Conservation (phyloP, 768 basidiomycete species). For the Amanita phalloides region DNA sequence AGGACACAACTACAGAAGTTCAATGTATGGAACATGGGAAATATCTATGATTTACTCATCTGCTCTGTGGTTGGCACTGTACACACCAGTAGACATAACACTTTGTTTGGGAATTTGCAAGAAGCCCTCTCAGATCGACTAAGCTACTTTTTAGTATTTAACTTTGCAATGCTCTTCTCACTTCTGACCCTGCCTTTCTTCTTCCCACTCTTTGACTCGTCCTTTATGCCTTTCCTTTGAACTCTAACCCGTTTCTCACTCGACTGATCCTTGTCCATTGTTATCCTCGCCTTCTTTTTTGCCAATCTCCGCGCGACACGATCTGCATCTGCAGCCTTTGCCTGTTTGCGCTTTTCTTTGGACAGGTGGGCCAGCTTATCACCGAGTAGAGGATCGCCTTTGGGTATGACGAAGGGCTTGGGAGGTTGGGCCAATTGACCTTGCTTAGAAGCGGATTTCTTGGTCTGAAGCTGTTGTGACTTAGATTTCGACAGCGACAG, state of each 20-base stretch:
- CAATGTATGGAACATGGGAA: slow-evolving; percentile 4
- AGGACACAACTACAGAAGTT: background rate
- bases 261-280: slow-evolving; percentile 17
- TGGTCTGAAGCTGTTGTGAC: slow-evolving; percentile 1
- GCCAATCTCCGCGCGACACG: slow-evolving; percentile 77
- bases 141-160: slow-evolving; percentile 46
- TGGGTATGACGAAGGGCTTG: slow-evolving; percentile 35
- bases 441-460: slow-evolving; percentile 10
- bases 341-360: slow-evolving; percentile 79
- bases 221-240: slow-evolving; percentile 28
- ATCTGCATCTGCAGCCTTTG: slow-evolving; percentile 70
- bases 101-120: too few species aligned
- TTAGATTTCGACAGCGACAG: slow-evolving; percentile 1
- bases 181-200: slow-evolving; percentile 33
- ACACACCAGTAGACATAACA: too few species aligned
- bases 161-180: slow-evolving; percentile 38
- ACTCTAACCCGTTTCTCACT: slow-evolving; percentile 35
- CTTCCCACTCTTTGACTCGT: slow-evolving; percentile 24
- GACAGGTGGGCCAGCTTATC: slow-evolving; percentile 65
- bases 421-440: slow-evolving; percentile 6
- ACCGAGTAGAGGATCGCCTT: slow-evolving; percentile 78
- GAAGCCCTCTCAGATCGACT: too few species aligned
- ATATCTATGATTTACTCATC: too few species aligned
- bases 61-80: too few species aligned
- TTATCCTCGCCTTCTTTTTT: slow-evolving; percentile 71